A percentile compares a stretch with the other conserved stretches of the same genome.
Conservation (phyloP, 73 alveolate genomes). For the Stentor roeselii region DNA sequence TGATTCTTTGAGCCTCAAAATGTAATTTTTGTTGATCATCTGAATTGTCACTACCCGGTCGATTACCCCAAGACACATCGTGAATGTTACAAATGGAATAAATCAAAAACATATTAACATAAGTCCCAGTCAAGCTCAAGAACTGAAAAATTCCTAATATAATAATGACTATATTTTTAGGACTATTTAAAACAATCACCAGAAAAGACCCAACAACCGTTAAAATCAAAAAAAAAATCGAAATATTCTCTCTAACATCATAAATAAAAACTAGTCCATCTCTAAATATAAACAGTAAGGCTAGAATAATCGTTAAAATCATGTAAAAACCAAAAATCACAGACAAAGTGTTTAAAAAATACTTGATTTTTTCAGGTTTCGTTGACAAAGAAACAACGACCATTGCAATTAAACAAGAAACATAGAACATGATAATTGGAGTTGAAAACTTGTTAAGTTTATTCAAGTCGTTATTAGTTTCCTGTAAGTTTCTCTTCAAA, state of each 20-base stretch:
- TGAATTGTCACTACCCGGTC: slow-evolving; percentile 40
- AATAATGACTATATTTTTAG: not conserved
- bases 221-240: too few relatives aligned
- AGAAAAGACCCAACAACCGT: not conserved
- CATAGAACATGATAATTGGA: too few relatives aligned
- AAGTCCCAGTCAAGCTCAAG: slow-evolving; percentile 51
- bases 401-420: not conserved
- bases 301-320: not conserved
- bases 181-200: not conserved
- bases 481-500: too few relatives aligned
- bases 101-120: slow-evolving; percentile 48
- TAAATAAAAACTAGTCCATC: too few relatives aligned
- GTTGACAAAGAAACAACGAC: not conserved
- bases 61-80: slow-evolving; percentile 72
- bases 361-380: not conserved
- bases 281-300: not conserved
- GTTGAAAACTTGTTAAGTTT: too few relatives aligned
- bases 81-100: slow-evolving; percentile 60
- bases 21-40: slow-evolving; percentile 1
- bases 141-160: slow-evolving; percentile 6
- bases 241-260: too few relatives aligned
- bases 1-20: slow-evolving; percentile 3
- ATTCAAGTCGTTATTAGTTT: too few relatives aligned
- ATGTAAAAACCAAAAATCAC: not conserved
- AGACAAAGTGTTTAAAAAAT: not conserved